phyloP scores from a whole-genome alignment of 2,329 filamentous ascomycete species.

The Fusarium mundagurra region DNA sequence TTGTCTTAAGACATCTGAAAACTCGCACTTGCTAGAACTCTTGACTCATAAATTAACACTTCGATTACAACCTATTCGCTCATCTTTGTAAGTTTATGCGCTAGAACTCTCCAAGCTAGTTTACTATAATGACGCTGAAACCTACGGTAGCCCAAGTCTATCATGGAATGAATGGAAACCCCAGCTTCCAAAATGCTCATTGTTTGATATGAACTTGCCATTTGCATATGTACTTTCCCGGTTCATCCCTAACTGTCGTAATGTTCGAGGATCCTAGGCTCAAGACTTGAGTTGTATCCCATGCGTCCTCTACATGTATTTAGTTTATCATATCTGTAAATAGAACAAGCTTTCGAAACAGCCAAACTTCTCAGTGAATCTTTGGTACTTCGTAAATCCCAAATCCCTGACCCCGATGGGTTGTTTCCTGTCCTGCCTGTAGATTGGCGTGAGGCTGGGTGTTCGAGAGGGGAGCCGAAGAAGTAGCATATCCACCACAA shows the following conservation, averaged over 20 bases:
- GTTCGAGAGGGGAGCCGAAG: neutral
- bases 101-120: conserved; percentile 70
- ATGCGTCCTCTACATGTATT: neutral
- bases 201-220: neutral
- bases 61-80: conserved; percentile 43
- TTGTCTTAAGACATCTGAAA: conserved; percentile 66
- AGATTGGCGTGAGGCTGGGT: neutral
- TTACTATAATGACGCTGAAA: conserved; percentile 55
- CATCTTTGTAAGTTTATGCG: conserved; percentile 59
- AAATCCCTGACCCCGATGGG: too few relatives aligned
- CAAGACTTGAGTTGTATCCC: too few relatives aligned
- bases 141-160: conserved; percentile 69
- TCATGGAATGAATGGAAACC: conserved; percentile 63
- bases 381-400: too few relatives aligned
- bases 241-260: neutral
- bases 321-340: neutral
- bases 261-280: neutral
- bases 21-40: conserved; percentile 69
- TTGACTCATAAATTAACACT: conserved; percentile 71
- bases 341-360: neutral
- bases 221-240: neutral
- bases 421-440: conserved; percentile 55
- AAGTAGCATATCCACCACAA: neutral
- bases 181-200: neutral
- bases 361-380: neutral